Percentiles rank a stretch among this genome's conserved stretches.
Conservation (phyloP, 495 filamentous ascomycete species). For the Bryoglossum gracile region DNA sequence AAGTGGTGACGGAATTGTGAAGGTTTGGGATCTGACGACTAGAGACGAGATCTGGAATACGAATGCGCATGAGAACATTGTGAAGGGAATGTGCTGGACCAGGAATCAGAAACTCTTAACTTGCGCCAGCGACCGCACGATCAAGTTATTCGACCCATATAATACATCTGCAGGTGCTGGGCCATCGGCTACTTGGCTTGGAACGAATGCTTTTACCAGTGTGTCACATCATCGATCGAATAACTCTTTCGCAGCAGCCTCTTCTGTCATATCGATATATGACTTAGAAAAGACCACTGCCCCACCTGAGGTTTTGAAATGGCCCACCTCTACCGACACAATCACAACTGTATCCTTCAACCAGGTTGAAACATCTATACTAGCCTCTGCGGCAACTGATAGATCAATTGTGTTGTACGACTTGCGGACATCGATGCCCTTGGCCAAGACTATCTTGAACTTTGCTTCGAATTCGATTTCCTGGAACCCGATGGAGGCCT, state of each 20-base stretch:
- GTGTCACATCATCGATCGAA: constrained; percentile 71
- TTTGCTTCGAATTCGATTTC: constrained; percentile 77
- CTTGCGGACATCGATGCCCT: constrained; percentile 75
- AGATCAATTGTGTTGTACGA: constrained; percentile 84
- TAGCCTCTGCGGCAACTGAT: constrained; percentile 77
- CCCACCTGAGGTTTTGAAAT: constrained; percentile 71
- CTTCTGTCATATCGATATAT: constrained; percentile 76
- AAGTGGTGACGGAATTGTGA: constrained; percentile 80
- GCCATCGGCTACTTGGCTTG: constrained; percentile 76
- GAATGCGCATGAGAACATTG: constrained; percentile 65
- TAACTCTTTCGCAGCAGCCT: constrained; percentile 71
- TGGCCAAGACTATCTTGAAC: constrained; percentile 69
- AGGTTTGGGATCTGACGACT: constrained; percentile 84
- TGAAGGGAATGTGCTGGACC: constrained; percentile 88
- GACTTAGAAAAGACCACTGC: constrained; percentile 70
- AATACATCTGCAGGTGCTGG: constrained; percentile 52
- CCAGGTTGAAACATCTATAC: constrained; percentile 83
- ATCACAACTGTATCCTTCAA: constrained; percentile 88
- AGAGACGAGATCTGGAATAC: constrained; percentile 74
- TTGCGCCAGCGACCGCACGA: constrained; percentile 75
- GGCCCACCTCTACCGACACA: constrained; percentile 86
- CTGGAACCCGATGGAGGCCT: constrained; percentile 96
- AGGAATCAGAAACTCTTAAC: constrained; percentile 78
- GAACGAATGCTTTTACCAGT: constrained; percentile 72
- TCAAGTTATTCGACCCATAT: constrained; percentile 91